Conservation (phyloP, 2,329 filamentous ascomycete species). For the Aureobasidium namibiae region DNA sequence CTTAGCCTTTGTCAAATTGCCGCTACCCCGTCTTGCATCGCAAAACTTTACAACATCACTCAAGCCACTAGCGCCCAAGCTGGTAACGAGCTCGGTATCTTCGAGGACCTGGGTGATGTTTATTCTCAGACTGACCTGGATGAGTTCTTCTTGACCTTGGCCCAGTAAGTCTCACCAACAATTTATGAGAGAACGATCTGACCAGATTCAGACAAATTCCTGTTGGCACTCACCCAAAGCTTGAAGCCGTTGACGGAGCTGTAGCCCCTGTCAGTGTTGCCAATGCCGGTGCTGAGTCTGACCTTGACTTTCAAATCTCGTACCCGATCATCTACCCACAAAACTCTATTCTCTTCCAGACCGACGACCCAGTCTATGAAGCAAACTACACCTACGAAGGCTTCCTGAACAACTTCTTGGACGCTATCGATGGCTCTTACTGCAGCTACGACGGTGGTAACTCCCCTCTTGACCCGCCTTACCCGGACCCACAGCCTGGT, state of each 20-base stretch:
- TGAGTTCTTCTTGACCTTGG: conserved; percentile 31
- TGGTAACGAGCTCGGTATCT: conserved; percentile 39
- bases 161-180: conserved; percentile 16
- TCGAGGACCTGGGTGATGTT: conserved; percentile 34
- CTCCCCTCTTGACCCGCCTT: conserved; percentile 40
- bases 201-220: conserved; percentile 26
- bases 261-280: conserved; percentile 25
- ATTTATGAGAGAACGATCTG: neutral
- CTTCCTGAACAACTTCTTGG: conserved; percentile 40
- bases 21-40: conserved; percentile 36
- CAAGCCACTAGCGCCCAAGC: conserved; percentile 26
- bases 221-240: conserved; percentile 31
- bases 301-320: conserved; percentile 41
- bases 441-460: conserved; percentile 45
- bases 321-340: conserved; percentile 44
- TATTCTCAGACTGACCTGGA: conserved; percentile 39
- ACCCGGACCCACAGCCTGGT: conserved; percentile 39
- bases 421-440: conserved; percentile 47
- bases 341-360: conserved; percentile 36
- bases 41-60: conserved; percentile 37
- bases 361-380: conserved; percentile 38
- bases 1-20: conserved; percentile 12
- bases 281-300: conserved; percentile 31
- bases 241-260: conserved; percentile 34
- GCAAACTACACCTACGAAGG: conserved; percentile 30